These are phyloP conservation scores for Erythrophleum ivorense DNA, from an alignment of 331 rosid genomes.

Conservation along the genomic window DNA sequence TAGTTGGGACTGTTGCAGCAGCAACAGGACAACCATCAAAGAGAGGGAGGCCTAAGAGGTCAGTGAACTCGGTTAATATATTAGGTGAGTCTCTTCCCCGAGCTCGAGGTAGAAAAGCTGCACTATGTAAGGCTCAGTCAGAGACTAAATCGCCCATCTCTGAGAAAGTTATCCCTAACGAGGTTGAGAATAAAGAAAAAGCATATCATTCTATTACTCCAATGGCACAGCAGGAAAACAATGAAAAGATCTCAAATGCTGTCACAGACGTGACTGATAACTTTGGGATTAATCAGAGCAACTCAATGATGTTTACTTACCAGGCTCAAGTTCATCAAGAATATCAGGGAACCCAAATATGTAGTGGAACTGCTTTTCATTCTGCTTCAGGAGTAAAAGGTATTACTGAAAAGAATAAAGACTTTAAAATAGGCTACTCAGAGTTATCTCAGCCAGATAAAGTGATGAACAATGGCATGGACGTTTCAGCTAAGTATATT, in stretches of 20 bases:
- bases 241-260: slow-evolving; percentile 29
- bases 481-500: slow-evolving; percentile 29
- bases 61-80: slow-evolving; percentile 38
- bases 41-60: slow-evolving; percentile 58
- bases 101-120: slow-evolving; percentile 39
- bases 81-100: slow-evolving; percentile 33
- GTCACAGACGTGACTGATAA: slow-evolving; percentile 21
- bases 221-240: slow-evolving; percentile 29
- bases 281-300: slow-evolving; percentile 30
- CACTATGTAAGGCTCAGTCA: slow-evolving; percentile 25
- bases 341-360: background rate
- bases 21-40: slow-evolving; percentile 42
- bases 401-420: no score
- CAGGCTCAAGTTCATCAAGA: slow-evolving; percentile 41
- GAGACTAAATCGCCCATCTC: slow-evolving; percentile 43
- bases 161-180: slow-evolving; percentile 54
- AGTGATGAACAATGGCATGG: slow-evolving; percentile 6
- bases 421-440: no score
- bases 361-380: background rate
- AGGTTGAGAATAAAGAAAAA: slow-evolving; percentile 37
- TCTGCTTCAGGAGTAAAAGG: background rate
- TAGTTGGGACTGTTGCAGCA: slow-evolving; percentile 30
- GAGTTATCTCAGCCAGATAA: slow-evolving; percentile 4
- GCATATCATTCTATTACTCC: background rate
- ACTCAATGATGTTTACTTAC: slow-evolving; percentile 32